phyloP scores from a whole-genome alignment of 192 early-diverging fungal species.

The Rhizoclosmatium sp. region DNA sequence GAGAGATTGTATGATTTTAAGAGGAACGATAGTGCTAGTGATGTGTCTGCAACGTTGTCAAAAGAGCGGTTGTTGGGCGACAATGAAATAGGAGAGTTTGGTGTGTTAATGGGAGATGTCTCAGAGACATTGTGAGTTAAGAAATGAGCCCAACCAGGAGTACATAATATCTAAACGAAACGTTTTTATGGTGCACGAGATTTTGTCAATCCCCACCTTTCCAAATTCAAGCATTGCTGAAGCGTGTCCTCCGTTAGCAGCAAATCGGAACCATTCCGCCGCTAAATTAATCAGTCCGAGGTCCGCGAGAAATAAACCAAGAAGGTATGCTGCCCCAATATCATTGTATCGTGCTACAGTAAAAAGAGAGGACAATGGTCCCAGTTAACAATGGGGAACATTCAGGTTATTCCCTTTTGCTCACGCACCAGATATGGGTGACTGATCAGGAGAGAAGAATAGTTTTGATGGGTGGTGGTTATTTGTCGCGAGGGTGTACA shows the following conservation, averaged over 20 bases:
- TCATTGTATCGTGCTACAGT: neutral
- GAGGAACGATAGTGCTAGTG: conserved; percentile 8
- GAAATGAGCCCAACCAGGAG: conserved; percentile 9
- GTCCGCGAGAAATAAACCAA: neutral
- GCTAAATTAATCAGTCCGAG: neutral
- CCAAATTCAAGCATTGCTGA: conserved; percentile 19
- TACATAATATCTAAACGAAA: neutral
- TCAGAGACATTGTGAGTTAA: neutral
- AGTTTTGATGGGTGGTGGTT: conserved; percentile 23
- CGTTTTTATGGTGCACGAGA: neutral
- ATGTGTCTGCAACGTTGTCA: neutral
- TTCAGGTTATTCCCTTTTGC: no score
- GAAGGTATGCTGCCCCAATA: neutral
- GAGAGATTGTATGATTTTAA: neutral
- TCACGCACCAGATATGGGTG: neutral
- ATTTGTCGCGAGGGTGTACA: conserved; percentile 1
- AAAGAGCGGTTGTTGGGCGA: neutral
- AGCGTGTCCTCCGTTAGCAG: neutral
- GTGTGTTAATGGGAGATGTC: neutral
- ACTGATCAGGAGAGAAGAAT: conserved; percentile 6
- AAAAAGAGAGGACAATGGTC: neutral
- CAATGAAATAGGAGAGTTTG: neutral
- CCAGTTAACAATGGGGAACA: neutral
- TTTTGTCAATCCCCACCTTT: neutral
- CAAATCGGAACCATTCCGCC: conserved; percentile 4